These are phyloP conservation scores for Canavalia ensiformis DNA, from an alignment of 306 rosid genomes.

Conservation along the genomic window DNA sequence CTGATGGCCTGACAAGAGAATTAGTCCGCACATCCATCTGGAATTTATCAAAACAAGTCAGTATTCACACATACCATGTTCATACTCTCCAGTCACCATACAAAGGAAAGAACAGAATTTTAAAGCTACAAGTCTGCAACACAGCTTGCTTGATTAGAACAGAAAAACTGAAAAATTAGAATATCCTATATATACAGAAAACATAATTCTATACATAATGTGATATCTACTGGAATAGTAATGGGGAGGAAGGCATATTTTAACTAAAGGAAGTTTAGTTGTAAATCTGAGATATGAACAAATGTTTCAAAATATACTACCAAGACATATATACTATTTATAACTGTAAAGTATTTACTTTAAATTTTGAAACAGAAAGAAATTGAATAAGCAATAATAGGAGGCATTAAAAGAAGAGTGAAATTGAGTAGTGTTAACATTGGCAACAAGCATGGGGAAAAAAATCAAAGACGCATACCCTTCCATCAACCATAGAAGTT, in stretches of 20 bases:
- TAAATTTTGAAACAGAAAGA: constrained; percentile 17
- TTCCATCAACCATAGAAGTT: constrained; percentile 89
- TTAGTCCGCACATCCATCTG: constrained; percentile 89
- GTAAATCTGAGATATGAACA: constrained; percentile 42
- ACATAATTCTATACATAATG: constrained; percentile 5
- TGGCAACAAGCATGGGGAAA: constrained; percentile 22
- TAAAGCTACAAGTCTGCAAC: constrained; percentile 1
- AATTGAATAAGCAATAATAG: constrained; percentile 39
- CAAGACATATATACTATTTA: constrained; percentile 15
- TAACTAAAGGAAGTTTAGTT: constrained; percentile 41
- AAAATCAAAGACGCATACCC: constrained; percentile 61
- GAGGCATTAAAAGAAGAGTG: constrained; percentile 24
- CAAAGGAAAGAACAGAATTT: constrained; percentile 41
- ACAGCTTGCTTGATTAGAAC: constrained; percentile 28
- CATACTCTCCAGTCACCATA: constrained; percentile 31
- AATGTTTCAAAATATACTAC: constrained; percentile 44
- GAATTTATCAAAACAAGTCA: constrained; percentile 50
- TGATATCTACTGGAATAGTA: constrained; percentile 12
- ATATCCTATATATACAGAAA: background rate
- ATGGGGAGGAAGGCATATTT: constrained; percentile 19
- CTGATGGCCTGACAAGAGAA: constrained; percentile 84
- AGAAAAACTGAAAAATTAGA: constrained; percentile 18
- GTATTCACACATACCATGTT: constrained; percentile 22
- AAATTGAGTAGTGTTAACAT: constrained; percentile 12
- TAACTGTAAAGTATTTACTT: constrained; percentile 29